phyloP scores from a whole-genome alignment of 129 eudicot genomes.

The Centaurea solstitialis region DNA sequence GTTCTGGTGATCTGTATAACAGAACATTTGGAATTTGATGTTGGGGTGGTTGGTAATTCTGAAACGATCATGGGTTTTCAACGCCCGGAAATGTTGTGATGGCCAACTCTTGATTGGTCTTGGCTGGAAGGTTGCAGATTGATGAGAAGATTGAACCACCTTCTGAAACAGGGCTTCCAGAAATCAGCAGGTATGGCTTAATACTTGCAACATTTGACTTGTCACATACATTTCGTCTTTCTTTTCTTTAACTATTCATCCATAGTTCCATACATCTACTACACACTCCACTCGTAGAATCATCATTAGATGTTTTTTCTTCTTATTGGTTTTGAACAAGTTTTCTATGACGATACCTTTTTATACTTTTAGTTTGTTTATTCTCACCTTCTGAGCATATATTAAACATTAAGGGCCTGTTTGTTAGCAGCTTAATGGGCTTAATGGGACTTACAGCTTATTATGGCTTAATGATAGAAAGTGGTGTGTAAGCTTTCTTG shows the following conservation, averaged over 20 bases:
- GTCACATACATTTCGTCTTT: not conserved
- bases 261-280: no score
- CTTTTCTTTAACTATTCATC: no score
- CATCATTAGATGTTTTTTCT: not conserved
- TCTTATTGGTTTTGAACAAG: not conserved
- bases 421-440: no score
- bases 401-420: not conserved
- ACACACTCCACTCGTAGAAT: not conserved
- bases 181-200: slow-evolving; percentile 58
- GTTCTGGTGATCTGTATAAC: slow-evolving; percentile 69
- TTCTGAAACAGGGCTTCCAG: slow-evolving; percentile 50
- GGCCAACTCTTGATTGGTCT: slow-evolving; percentile 46
- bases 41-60: slow-evolving; percentile 24
- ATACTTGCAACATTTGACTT: not conserved
- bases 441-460: no score
- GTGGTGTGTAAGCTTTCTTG: no score
- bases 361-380: not conserved
- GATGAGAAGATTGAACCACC: slow-evolving; percentile 45
- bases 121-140: slow-evolving; percentile 41
- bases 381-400: not conserved
- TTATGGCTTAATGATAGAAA: no score
- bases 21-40: slow-evolving; percentile 68
- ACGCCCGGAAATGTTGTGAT: slow-evolving; percentile 27
- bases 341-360: not conserved
- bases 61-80: not conserved